Evolutionary conservation across 2,329 filamentous ascomycete species (phyloP).

Genomic region (Sporothrix dimorphospora): DNA sequence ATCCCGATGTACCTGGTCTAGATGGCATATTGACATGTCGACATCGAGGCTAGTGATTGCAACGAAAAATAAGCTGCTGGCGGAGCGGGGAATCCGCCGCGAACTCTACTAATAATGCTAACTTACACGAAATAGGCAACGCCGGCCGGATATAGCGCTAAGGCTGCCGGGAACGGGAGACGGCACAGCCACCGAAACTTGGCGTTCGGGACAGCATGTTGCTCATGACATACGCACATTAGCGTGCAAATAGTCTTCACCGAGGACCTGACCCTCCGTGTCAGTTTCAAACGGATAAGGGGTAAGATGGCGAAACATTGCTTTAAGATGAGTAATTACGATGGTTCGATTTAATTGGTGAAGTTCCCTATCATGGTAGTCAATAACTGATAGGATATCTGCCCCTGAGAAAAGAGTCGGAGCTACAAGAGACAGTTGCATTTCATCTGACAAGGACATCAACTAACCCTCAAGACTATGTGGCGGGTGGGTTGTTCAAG

Average conservation of each 20-base stretch:
- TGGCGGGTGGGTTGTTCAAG: not conserved
- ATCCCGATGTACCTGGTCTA: too few relatives aligned
- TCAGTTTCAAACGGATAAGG: not conserved
- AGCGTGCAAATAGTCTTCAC: not conserved
- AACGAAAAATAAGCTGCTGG: not conserved
- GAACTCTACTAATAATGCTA: not conserved
- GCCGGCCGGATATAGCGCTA: slow-evolving; percentile 14
- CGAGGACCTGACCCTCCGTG: not conserved
- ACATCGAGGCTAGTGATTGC: slow-evolving; percentile 11
- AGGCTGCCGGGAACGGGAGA: not conserved
- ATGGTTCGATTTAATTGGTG: not conserved
- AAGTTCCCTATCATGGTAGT: too few relatives aligned
- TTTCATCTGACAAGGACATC: too few relatives aligned
- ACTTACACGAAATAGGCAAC: not conserved
- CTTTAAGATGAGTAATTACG: not conserved
- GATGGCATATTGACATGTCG: not conserved
- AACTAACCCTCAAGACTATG: not conserved
- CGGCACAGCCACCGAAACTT: not conserved
- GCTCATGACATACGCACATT: not conserved
- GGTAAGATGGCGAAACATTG: slow-evolving; percentile 3
- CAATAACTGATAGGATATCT: not conserved
- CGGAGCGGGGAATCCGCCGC: not conserved
- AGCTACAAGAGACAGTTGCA: too few relatives aligned
- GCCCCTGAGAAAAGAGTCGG: not conserved
- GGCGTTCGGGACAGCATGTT: not conserved